These are phyloP conservation scores for Tulasnella calospora DNA, from an alignment of 768 basidiomycete genomes.

Conservation along the genomic window DNA sequence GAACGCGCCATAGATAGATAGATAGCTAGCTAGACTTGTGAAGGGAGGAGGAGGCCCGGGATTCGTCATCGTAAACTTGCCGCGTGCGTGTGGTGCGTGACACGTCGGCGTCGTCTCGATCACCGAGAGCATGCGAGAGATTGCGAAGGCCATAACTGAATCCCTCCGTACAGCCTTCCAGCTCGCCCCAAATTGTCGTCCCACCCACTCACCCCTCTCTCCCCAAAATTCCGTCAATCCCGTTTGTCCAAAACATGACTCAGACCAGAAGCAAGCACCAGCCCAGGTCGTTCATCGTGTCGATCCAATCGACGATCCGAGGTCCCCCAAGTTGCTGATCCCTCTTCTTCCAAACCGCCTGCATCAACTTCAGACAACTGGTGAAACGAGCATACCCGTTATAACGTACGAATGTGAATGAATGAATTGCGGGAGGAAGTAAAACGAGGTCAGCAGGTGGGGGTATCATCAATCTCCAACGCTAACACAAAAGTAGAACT, in stretches of 20 bases:
- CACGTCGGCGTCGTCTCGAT: slow-evolving; percentile 16
- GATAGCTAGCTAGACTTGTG: slow-evolving; percentile 1
- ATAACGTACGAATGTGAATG: background rate
- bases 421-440: background rate
- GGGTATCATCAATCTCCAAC: slow-evolving; percentile 1
- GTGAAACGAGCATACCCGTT: background rate
- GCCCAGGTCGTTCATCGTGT: slow-evolving; percentile 29
- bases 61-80: background rate
- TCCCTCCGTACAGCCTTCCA: background rate
- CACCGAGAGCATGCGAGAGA: too few species aligned
- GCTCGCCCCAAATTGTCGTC: background rate
- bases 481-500: slow-evolving; percentile 18
- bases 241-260: background rate
- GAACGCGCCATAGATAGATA: background rate
- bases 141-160: background rate
- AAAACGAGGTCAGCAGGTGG: slow-evolving; percentile 17
- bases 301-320: slow-evolving; percentile 27
- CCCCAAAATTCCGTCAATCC: too few species aligned
- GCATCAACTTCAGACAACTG: slow-evolving; percentile 26
- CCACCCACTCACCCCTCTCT: too few species aligned
- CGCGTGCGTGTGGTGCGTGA: too few species aligned
- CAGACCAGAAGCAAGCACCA: slow-evolving; percentile 27
- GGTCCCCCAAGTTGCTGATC: background rate
- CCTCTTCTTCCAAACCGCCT: slow-evolving; percentile 28
- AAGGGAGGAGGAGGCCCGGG: background rate